Evolutionary conservation across 352 stramenopile species (phyloP).

Genomic region (Phytophthora pinifolia): DNA sequence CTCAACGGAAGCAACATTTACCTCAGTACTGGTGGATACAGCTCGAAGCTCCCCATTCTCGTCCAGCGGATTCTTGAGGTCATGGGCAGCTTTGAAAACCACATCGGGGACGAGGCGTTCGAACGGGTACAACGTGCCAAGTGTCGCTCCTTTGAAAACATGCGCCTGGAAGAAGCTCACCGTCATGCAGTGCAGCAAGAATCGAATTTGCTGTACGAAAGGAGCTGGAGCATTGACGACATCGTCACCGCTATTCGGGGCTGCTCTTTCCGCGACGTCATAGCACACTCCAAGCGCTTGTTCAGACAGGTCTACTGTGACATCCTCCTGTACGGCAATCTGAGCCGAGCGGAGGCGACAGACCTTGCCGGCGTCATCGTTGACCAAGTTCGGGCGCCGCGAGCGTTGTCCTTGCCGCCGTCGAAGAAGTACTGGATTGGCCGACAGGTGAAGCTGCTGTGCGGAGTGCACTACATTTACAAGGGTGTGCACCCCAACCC

Average conservation of each 20-base stretch:
- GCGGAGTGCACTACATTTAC: slow-evolving; percentile 32
- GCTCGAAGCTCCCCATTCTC: slow-evolving; percentile 41
- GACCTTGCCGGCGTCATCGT: slow-evolving; percentile 32
- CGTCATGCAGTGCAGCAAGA: slow-evolving; percentile 42
- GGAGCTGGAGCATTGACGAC: slow-evolving; percentile 37
- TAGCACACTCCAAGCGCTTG: slow-evolving; percentile 35
- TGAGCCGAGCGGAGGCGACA: slow-evolving; percentile 32
- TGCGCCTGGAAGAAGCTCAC: slow-evolving; percentile 49
- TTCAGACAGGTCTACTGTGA: slow-evolving; percentile 44
- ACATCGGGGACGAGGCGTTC: slow-evolving; percentile 39
- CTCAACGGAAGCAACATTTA: slow-evolving; percentile 43
- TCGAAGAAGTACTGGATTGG: slow-evolving; percentile 34
- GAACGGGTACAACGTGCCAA: slow-evolving; percentile 42
- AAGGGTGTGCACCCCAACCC: slow-evolving; percentile 40
- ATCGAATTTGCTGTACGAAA: slow-evolving; percentile 33
- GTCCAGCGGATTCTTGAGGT: slow-evolving; percentile 41
- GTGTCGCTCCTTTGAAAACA: slow-evolving; percentile 52
- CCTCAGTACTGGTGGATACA: slow-evolving; percentile 48
- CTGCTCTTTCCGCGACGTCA: slow-evolving; percentile 23
- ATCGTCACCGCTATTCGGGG: slow-evolving; percentile 34
- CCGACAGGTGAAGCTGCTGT: slow-evolving; percentile 31
- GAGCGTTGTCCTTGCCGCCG: slow-evolving; percentile 16
- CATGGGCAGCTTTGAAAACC: slow-evolving; percentile 32
- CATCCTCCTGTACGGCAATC: slow-evolving; percentile 55
- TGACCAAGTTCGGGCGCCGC: slow-evolving; percentile 15